A percentile compares a stretch with the other conserved stretches of the same genome.
Conservation (phyloP, 495 filamentous ascomycete species). For the Aspergillus leporis region DNA sequence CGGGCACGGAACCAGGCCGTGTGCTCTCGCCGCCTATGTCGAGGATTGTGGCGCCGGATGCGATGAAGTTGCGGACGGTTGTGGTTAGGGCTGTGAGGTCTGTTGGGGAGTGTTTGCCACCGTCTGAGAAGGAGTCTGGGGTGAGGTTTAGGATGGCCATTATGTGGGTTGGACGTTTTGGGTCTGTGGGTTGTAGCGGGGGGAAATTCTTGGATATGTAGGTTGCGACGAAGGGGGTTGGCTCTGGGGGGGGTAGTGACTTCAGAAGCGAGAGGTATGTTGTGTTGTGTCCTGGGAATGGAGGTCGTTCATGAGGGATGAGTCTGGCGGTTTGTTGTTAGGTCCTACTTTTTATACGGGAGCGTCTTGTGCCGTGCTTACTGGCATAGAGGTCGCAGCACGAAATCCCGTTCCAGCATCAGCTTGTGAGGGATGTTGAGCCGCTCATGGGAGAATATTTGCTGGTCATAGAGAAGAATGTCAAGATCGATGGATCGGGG, state of each 20-base stretch:
- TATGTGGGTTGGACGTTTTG: slow-evolving; percentile 67
- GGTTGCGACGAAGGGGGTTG: slow-evolving; percentile 64
- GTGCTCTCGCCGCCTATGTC: slow-evolving; percentile 95
- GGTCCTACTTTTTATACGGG: slow-evolving; percentile 3
- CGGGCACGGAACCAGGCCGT: slow-evolving; percentile 66
- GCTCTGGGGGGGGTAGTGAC: slow-evolving; percentile 54
- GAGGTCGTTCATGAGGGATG: slow-evolving; percentile 60
- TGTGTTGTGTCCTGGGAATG: slow-evolving; percentile 28
- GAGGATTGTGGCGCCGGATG: slow-evolving; percentile 74
- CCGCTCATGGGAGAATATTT: slow-evolving; percentile 62
- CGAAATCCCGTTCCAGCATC: slow-evolving; percentile 92
- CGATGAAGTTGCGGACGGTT: slow-evolving; percentile 60
- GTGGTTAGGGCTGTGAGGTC: slow-evolving; percentile 40
- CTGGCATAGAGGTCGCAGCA: slow-evolving; percentile 87
- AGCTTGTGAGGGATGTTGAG: slow-evolving; percentile 81
- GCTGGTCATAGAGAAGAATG: slow-evolving; percentile 81
- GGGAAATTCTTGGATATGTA: slow-evolving; percentile 60
- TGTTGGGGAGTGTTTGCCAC: slow-evolving; percentile 59
- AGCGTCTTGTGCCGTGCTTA: slow-evolving; percentile 35
- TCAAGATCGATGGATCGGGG: slow-evolving; percentile 93
- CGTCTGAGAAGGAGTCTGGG: slow-evolving; percentile 96
- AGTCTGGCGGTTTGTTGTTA: slow-evolving; percentile 46
- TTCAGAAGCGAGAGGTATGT: slow-evolving; percentile 59
- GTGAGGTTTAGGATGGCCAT: slow-evolving; percentile 97
- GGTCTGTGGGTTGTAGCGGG: slow-evolving; percentile 62